Evolutionary conservation across 192 early-diverging fungal genomes (phyloP), one percentile per base, ranked within the genome.

Genomic region (Phlyctochytrium bullatum): DNA sequence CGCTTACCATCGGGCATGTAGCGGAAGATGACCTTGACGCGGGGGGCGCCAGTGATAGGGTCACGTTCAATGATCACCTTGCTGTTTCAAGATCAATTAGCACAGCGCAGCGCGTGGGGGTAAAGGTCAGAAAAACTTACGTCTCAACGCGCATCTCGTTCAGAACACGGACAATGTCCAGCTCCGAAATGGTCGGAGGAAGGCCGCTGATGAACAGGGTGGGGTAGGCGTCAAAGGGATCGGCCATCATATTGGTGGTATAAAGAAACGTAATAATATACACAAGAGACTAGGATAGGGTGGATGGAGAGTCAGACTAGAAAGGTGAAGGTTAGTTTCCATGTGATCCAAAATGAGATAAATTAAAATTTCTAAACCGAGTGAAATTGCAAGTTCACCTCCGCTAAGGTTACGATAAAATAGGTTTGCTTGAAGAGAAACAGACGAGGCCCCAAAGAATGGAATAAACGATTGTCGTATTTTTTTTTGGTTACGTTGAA

Each of bases 181-280:
- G 58, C 54, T 82, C 80, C 20, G 75, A 73, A 36, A 82, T 82
- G 61, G 51, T 70, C 3, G 75, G 74, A n/a, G 72, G 67, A 40
- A 81, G 64, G 34, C 80, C 80, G 50, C 73, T 76, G 69, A 82
- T 67, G 72, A 65, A 82, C 35, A 82, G 54, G 2, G 76, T 77
- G 16, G 79, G 76, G 64, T 78, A 81, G 52, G 54, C 62, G 36
- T 77, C 79, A 29, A 81, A 70, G 20, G 76, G 73, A 67, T 76
- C 73, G 27, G 58, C 17, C 67, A 67, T 58, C 10, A 20, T 6
- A 47, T 47, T 47, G 40, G 20, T 14, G 10, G 6, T 47, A 6
- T 14, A 47, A 47, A 47, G 20, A 20, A 47, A 14, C 40, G 20
- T 47, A 20, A 47, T 6, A 47, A 47, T 47, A 6, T 14, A 47